These are phyloP conservation scores for Chlorella sp. DNA, from an alignment of 139 green algal species.

Conservation along the genomic window DNA sequence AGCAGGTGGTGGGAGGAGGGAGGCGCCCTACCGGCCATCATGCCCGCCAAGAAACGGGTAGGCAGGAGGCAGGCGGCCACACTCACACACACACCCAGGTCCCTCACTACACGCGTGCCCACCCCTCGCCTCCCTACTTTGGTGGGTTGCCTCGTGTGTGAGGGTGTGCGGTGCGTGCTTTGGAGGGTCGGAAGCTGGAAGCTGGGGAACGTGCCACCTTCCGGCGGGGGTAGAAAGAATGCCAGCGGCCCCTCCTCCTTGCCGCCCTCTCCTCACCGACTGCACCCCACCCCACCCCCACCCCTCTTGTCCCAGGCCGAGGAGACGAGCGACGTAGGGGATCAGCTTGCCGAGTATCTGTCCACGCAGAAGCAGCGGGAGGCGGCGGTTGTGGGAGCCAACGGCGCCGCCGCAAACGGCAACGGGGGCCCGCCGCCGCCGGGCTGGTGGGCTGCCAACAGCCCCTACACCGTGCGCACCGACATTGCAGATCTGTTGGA, in stretches of 20 bases:
- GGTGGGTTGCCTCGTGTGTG: too few relatives aligned
- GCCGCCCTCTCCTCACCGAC: background rate
- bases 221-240: too few relatives aligned
- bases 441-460: conserved; percentile 51
- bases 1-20: too few relatives aligned
- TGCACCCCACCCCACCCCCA: background rate
- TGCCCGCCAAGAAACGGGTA: too few relatives aligned
- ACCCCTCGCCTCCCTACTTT: too few relatives aligned
- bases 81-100: too few relatives aligned
- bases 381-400: background rate
- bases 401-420: background rate
- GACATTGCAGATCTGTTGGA: conserved; percentile 61
- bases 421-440: background rate
- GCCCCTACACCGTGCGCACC: conserved; percentile 55
- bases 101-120: too few relatives aligned
- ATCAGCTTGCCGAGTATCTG: conserved; percentile 8
- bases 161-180: too few relatives aligned
- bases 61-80: too few relatives aligned
- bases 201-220: too few relatives aligned
- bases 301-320: background rate
- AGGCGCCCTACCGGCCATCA: too few relatives aligned
- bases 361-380: background rate
- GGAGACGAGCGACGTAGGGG: background rate
- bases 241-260: background rate
- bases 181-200: too few relatives aligned